A percentile compares a stretch with the other conserved stretches of the same genome.
These are phyloP conservation scores for Exophiala oligosperma DNA, from an alignment of 2,329 filamentous ascomycete genomes.

Conservation along the genomic window DNA sequence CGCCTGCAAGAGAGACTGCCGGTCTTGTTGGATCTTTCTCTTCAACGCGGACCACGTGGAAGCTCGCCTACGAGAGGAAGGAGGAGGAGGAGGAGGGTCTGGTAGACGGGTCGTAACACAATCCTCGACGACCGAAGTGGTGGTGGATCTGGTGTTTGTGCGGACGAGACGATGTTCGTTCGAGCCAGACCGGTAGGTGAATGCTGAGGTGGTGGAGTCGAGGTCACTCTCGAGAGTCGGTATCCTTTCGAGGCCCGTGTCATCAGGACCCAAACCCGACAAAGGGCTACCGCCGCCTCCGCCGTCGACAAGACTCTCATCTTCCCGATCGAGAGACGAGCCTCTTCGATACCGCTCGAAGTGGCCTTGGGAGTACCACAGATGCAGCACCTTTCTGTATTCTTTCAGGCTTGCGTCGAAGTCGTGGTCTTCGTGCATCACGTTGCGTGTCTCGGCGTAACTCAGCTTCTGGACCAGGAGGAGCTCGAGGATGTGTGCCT, in stretches of 20 bases:
- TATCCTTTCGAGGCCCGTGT: not conserved
- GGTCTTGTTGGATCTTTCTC: not conserved
- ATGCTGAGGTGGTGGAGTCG: not conserved
- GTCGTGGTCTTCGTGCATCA: conserved; percentile 13
- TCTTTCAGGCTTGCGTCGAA: conserved; percentile 13
- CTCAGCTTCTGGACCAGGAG: conserved; percentile 12
- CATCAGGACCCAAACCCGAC: not conserved
- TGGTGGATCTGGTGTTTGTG: not conserved
- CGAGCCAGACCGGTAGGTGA: not conserved
- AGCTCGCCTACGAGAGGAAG: too few species aligned
- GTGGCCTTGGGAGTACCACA: conserved; percentile 14
- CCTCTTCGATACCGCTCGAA: conserved; percentile 2
- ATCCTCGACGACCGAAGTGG: not conserved
- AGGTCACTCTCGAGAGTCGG: not conserved
- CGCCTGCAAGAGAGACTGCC: not conserved
- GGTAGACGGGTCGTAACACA: not conserved
- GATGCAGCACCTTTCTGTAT: conserved; percentile 7
- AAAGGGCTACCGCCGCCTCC: not conserved
- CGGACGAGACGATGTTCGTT: not conserved
- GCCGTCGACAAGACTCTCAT: not conserved
- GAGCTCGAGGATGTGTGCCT: conserved; percentile 10
- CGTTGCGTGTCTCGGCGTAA: conserved; percentile 2
- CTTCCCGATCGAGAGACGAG: not conserved
- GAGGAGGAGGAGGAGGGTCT: too few species aligned
- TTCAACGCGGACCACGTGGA: not conserved